A percentile compares a stretch with the other conserved stretches of the same genome.
Conservation (phyloP, 2,329 filamentous ascomycete genomes). For the Calonectria pteridis region DNA sequence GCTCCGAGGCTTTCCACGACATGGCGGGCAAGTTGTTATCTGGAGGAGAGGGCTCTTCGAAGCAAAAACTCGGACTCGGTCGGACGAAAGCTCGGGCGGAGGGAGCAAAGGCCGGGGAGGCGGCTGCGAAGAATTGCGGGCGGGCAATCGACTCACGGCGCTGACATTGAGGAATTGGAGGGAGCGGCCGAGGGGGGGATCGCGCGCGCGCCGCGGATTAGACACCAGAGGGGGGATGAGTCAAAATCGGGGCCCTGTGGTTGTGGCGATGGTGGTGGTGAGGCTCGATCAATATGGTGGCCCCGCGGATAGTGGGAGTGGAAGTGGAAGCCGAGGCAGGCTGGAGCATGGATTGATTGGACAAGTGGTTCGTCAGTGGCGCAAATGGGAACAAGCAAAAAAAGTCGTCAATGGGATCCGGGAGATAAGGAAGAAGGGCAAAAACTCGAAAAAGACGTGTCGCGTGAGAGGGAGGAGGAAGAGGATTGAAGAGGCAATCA, state of each 20-base stretch:
- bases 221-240: conserved; percentile 29
- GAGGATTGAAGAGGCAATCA: conserved; percentile 19
- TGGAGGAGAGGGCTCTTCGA: conserved; percentile 11
- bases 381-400: conserved; percentile 3
- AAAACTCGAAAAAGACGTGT: conserved; percentile 13
- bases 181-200: neutral
- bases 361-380: conserved; percentile 23
- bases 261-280: conserved; percentile 8
- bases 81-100: conserved; percentile 43
- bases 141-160: conserved; percentile 41
- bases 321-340: conserved; percentile 44
- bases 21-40: conserved; percentile 62
- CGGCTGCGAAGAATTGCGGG: conserved; percentile 36
- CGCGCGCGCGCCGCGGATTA: conserved; percentile 19
- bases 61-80: conserved; percentile 32
- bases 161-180: conserved; percentile 43
- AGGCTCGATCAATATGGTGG: conserved; percentile 33
- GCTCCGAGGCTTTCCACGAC: conserved; percentile 93
- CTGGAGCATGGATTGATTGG: conserved; percentile 27
- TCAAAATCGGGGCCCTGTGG: conserved; percentile 39
- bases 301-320: conserved; percentile 41
- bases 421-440: conserved; percentile 23
- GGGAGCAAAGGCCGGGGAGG: conserved; percentile 39
- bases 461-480: conserved; percentile 20
- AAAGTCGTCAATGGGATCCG: conserved; percentile 2